phyloP scores from a whole-genome alignment of 306 rosid genomes.

The Vigna mungo region DNA sequence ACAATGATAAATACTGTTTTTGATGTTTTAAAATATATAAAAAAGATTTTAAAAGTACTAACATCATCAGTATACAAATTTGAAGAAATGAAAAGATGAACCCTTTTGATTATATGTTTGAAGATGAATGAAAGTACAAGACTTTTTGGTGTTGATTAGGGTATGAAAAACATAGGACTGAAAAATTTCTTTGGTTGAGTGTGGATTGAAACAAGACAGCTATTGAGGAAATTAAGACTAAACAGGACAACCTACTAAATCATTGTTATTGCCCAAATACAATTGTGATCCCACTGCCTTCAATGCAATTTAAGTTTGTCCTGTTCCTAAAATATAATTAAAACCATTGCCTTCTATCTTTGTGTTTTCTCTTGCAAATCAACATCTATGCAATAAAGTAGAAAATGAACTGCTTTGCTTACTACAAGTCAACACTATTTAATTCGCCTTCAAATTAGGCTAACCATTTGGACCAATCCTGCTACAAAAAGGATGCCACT shows the following conservation, averaged over 20 bases:
- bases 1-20: no score
- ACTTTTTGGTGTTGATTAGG: not conserved
- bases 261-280: slow-evolving; percentile 51
- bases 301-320: slow-evolving; percentile 62
- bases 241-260: slow-evolving; percentile 34
- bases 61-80: no score
- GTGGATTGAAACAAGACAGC: slow-evolving; percentile 24
- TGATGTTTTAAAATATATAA: no score
- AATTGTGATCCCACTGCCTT: slow-evolving; percentile 61
- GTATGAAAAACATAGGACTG: slow-evolving; percentile 9
- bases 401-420: slow-evolving; percentile 53
- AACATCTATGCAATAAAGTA: slow-evolving; percentile 58
- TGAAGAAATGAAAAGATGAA: no score
- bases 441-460: slow-evolving; percentile 70
- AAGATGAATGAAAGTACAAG: not conserved
- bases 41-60: no score
- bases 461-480: slow-evolving; percentile 48
- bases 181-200: slow-evolving; percentile 3
- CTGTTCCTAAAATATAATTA: slow-evolving; percentile 40
- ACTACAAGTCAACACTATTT: slow-evolving; percentile 59
- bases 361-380: slow-evolving; percentile 37
- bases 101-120: no score
- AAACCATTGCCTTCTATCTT: slow-evolving; percentile 16
- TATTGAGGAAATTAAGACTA: slow-evolving; percentile 10
- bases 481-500: slow-evolving; percentile 37